Conservation (phyloP, 179 eudicot genomes). For the Gypsophila paniculata region DNA sequence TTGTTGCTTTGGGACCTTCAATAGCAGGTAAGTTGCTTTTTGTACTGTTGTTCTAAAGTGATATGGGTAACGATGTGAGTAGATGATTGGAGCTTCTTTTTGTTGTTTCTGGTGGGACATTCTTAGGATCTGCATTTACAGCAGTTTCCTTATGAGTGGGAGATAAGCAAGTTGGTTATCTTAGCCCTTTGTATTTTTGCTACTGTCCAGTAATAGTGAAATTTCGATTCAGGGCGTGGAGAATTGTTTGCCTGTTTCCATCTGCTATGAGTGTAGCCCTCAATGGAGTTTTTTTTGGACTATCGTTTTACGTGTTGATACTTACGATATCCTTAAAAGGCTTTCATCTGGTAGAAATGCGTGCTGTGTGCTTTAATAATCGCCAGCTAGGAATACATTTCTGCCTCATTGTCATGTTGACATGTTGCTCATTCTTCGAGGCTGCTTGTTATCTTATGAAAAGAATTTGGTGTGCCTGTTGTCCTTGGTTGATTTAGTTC, state of each 20-base stretch:
- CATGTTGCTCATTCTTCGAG: neutral
- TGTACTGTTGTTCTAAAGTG: neutral
- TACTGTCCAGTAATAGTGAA: neutral
- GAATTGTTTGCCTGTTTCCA: neutral
- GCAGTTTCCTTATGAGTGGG: neutral
- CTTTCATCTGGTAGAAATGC: neutral
- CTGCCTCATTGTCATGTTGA: neutral
- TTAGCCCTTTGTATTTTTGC: neutral
- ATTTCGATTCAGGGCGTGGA: neutral
- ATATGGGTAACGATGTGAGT: constrained; percentile 1
- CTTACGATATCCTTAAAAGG: neutral
- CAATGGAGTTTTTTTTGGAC: neutral
- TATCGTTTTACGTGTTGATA: no score
- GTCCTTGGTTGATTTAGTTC: neutral
- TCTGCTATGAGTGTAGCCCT: neutral
- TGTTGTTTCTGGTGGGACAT: neutral
- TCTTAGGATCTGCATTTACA: neutral
- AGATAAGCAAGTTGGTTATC: neutral
- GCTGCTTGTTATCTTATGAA: neutral
- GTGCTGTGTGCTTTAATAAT: neutral
- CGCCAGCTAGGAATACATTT: neutral
- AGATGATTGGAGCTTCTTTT: neutral
- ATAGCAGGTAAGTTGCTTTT: constrained; percentile 64
- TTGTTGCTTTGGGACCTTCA: constrained; percentile 88
- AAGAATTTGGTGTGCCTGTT: neutral